A percentile compares a stretch with the other conserved stretches of the same genome.
Conservation (phyloP, 2,329 filamentous ascomycete species). For the Trichophyton simii region DNA sequence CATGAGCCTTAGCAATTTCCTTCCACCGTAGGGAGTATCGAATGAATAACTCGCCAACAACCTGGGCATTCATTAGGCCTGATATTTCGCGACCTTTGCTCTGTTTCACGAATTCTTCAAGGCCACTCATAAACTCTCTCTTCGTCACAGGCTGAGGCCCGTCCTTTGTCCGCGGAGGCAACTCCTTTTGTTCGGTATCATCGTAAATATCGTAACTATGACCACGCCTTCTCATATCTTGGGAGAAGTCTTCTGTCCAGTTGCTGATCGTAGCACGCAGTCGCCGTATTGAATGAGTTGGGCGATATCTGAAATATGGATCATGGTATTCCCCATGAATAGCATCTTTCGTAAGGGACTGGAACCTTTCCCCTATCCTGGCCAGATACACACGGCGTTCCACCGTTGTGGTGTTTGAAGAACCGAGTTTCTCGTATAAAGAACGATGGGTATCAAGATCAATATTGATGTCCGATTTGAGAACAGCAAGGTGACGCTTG, state of each 20-base stretch:
- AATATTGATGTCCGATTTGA: constrained; percentile 28
- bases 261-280: constrained; percentile 16
- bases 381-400: constrained; percentile 15
- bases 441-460: constrained; percentile 24
- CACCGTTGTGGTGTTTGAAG: constrained; percentile 14
- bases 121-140: constrained; percentile 11
- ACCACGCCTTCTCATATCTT: constrained; percentile 15
- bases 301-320: constrained; percentile 14
- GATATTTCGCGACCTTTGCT: constrained; percentile 22
- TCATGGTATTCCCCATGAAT: constrained; percentile 17
- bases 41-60: constrained; percentile 31
- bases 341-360: constrained; percentile 17
- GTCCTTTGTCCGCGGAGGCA: constrained; percentile 9
- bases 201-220: constrained; percentile 16
- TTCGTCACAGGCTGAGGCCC: constrained; percentile 12
- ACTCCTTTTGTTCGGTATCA: neutral
- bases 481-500: constrained; percentile 20
- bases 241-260: constrained; percentile 16
- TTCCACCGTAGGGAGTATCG: constrained; percentile 28
- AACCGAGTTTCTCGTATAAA: constrained; percentile 18
- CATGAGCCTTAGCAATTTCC: constrained; percentile 17
- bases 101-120: constrained; percentile 11
- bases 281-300: constrained; percentile 11
- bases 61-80: constrained; percentile 29
- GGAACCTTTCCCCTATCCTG: constrained; percentile 14